phyloP scores from a whole-genome alignment of 73 alveolate species.

The Symbiodinium natans region DNA sequence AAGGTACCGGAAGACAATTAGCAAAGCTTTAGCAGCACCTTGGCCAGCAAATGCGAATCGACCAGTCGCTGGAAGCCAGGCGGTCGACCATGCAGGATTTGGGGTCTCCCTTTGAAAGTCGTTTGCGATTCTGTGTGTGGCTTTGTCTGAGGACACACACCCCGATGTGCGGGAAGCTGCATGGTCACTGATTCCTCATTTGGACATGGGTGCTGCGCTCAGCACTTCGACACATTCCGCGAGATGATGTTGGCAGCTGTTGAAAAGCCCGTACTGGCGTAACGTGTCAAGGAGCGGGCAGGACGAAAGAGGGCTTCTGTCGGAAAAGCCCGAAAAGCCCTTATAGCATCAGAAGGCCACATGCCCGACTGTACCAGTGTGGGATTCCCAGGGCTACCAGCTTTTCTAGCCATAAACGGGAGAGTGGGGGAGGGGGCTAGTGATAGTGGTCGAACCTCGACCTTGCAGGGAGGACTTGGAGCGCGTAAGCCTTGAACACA shows the following conservation, averaged over 20 bases:
- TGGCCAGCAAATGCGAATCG: not conserved
- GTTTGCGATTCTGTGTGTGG: not conserved
- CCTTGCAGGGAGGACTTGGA: no score
- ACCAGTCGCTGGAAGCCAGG: no score
- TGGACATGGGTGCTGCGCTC: not conserved
- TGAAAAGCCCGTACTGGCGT: no score
- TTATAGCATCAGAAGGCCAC: no score
- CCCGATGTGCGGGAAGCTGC: slow-evolving; percentile 66
- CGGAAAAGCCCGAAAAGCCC: not conserved
- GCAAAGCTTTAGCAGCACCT: not conserved
- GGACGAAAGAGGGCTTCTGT: not conserved
- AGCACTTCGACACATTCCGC: no score
- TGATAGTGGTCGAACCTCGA: not conserved
- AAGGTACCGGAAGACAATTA: not conserved
- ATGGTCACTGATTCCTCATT: slow-evolving; percentile 23
- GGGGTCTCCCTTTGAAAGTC: not conserved
- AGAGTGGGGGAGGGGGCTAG: no score
- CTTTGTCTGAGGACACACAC: slow-evolving; percentile 36
- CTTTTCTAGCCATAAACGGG: no score
- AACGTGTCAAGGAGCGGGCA: not conserved
- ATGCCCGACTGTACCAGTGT: no score
- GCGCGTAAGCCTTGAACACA: not conserved
- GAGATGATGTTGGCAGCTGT: no score
- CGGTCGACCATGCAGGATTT: not conserved
- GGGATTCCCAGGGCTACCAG: no score